Evolutionary conservation across 371 early-diverging fungal genomes (phyloP).

Genomic region (Astathelohania contejeani): DNA sequence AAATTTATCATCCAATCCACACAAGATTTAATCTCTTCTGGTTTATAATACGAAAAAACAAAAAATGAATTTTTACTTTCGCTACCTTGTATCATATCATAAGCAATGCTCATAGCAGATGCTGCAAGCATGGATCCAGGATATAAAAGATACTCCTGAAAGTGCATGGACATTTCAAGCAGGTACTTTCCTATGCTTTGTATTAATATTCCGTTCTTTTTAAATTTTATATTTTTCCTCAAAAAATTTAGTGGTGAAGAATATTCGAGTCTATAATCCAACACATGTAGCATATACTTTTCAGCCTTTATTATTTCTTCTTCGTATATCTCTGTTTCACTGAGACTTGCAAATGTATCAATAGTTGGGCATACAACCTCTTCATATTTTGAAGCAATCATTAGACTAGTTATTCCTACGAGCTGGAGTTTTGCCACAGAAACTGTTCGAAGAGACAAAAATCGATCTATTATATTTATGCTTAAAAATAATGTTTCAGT

Average conservation of each 20-base stretch:
- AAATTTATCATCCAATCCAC: too few species aligned
- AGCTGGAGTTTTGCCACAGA: conserved; percentile 72
- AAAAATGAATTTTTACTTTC: conserved; percentile 41
- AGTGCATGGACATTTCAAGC: conserved; percentile 74
- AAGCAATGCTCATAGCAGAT: conserved; percentile 66
- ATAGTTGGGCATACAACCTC: conserved; percentile 58
- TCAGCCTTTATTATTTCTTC: conserved; percentile 49
- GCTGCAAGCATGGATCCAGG: conserved; percentile 66
- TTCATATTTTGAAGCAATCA: conserved; percentile 88
- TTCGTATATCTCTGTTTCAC: conserved; percentile 35
- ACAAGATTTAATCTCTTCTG: conserved; percentile 22
- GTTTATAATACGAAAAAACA: conserved; percentile 19
- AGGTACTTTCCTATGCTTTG: conserved; percentile 81
- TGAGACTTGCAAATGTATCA: conserved; percentile 39
- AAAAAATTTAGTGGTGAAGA: conserved; percentile 50
- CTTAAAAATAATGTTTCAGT: conserved; percentile 83
- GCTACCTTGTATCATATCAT: conserved; percentile 62
- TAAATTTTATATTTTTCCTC: conserved; percentile 36
- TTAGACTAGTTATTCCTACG: conserved; percentile 76
- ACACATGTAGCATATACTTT: conserved; percentile 47
- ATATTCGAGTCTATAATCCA: conserved; percentile 45
- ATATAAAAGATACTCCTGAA: conserved; percentile 61
- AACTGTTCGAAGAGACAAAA: conserved; percentile 66
- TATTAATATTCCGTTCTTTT: conserved; percentile 60
- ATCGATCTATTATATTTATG: conserved; percentile 84